These are phyloP conservation scores for Globisporangium radiosum DNA, from an alignment of 352 stramenopile species.

Conservation along the genomic window DNA sequence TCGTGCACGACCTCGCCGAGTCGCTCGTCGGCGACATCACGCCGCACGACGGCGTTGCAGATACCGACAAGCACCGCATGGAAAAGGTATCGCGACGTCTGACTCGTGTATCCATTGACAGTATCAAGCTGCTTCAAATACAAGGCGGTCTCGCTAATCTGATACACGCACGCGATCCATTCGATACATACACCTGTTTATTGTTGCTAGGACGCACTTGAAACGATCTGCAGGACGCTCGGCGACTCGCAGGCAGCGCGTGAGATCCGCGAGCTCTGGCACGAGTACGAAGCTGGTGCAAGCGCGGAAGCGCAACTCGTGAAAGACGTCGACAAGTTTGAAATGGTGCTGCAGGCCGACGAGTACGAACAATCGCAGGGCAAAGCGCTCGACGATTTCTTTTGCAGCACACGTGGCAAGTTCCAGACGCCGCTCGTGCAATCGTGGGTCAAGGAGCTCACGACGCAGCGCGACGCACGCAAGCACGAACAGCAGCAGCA, in stretches of 20 bases:
- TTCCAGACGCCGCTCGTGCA: constrained; percentile 78
- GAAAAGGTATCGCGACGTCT: constrained; percentile 48
- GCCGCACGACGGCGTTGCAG: constrained; percentile 85
- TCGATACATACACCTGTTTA: no score
- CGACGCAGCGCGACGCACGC: constrained; percentile 36
- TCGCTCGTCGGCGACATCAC: constrained; percentile 92
- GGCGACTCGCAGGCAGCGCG: constrained; percentile 40
- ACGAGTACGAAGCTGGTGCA: constrained; percentile 81
- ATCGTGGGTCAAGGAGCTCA: constrained; percentile 68
- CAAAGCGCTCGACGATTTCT: constrained; percentile 66
- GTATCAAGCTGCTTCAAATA: neutral
- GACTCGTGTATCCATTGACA: no score
- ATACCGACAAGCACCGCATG: constrained; percentile 87
- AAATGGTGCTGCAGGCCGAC: constrained; percentile 93
- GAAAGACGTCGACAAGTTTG: constrained; percentile 95
- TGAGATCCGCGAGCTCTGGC: constrained; percentile 77
- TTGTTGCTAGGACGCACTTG: constrained; percentile 40
- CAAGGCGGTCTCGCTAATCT: no score
- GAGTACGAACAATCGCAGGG: constrained; percentile 86
- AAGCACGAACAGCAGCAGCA: constrained; percentile 9
- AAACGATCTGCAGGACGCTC: constrained; percentile 57
- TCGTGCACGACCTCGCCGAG: constrained; percentile 92
- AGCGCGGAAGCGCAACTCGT: constrained; percentile 85
- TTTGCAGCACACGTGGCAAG: constrained; percentile 74
- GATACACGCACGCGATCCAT: no score